These are phyloP conservation scores for Entamoeba invadens DNA, from an alignment of 208 protist species.

Conservation along the genomic window DNA sequence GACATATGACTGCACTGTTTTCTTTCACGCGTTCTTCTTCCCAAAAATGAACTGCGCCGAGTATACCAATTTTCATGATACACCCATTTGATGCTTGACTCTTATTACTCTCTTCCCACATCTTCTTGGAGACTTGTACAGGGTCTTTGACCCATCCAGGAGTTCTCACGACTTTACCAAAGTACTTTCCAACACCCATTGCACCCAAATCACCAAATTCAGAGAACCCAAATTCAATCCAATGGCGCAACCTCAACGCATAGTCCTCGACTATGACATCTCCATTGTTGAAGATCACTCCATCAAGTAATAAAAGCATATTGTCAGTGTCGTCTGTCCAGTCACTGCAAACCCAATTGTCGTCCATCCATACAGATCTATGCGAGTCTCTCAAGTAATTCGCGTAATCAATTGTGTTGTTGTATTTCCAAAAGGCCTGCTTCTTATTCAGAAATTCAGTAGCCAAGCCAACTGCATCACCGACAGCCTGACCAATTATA, in stretches of 20 bases:
- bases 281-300: slow-evolving; percentile 24
- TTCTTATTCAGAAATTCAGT: slow-evolving; percentile 37
- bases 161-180: slow-evolving; percentile 7
- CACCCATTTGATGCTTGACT: slow-evolving; percentile 35
- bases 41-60: slow-evolving; percentile 20
- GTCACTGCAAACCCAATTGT: slow-evolving; percentile 1
- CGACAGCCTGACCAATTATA: slow-evolving; percentile 38
- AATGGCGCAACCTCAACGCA: slow-evolving; percentile 7
- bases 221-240: slow-evolving; percentile 35
- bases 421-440: slow-evolving; percentile 12
- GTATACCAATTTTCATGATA: slow-evolving; percentile 38
- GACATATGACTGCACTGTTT: slow-evolving; percentile 16
- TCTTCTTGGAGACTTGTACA: neutral
- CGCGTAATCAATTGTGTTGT: slow-evolving; percentile 28
- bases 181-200: slow-evolving; percentile 34
- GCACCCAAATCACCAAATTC: slow-evolving; percentile 34
- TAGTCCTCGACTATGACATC: slow-evolving; percentile 10
- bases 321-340: slow-evolving; percentile 48
- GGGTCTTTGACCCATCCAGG: slow-evolving; percentile 18
- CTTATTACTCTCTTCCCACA: slow-evolving; percentile 19
- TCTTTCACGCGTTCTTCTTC: slow-evolving; percentile 11
- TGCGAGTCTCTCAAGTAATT: slow-evolving; percentile 32
- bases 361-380: slow-evolving; percentile 29
- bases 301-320: slow-evolving; percentile 37
- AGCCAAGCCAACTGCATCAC: slow-evolving; percentile 37